Conservation (phyloP, 176 grass and related monocot species). For the Oryza officinalis region DNA sequence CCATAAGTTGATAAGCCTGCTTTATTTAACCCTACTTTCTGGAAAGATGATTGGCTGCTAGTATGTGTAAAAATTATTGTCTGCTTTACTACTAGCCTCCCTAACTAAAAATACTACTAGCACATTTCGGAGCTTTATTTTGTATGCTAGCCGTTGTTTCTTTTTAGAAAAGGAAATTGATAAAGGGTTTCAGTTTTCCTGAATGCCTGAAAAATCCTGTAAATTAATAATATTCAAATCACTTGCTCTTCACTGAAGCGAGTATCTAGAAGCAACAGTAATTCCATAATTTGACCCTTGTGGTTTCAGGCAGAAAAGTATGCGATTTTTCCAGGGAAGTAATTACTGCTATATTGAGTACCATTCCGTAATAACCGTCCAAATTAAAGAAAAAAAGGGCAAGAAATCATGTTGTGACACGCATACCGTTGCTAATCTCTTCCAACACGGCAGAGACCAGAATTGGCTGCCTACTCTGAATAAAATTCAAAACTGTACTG, state of each 20-base stretch:
- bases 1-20: not conserved
- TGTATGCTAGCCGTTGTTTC: not conserved
- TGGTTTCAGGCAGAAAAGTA: not conserved
- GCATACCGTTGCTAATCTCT: not conserved
- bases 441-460: slow-evolving; percentile 17
- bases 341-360: not conserved
- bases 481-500: not conserved
- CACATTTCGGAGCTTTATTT: not conserved
- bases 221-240: not conserved
- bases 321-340: not conserved
- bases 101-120: not conserved
- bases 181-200: not conserved
- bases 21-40: not conserved
- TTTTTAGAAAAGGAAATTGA: not conserved
- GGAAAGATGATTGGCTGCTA: not conserved
- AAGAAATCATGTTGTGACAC: not conserved
- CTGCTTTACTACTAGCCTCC: not conserved
- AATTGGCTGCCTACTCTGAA: not conserved
- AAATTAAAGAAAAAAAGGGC: not conserved
- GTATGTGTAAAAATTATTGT: not conserved
- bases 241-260: slow-evolving; percentile 21
- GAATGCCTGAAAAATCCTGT: not conserved
- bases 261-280: slow-evolving; percentile 7
- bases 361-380: not conserved
- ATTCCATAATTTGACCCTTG: not conserved